Evolutionary conservation across 2,329 filamentous ascomycete species (phyloP), one percentile per base, ranked within the genome.

Genomic region (Zymoseptoria crescenta): DNA sequence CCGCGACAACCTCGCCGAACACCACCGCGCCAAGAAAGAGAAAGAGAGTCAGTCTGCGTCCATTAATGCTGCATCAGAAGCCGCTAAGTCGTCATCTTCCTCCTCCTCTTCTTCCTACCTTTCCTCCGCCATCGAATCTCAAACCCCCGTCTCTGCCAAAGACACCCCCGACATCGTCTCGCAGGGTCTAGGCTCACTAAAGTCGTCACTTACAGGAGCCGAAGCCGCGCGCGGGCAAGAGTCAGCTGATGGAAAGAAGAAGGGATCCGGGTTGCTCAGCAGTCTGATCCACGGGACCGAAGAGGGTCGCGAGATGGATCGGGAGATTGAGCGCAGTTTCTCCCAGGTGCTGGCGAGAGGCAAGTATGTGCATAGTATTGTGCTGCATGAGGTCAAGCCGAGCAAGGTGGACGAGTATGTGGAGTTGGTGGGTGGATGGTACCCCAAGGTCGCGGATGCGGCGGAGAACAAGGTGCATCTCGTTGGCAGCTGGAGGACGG

Each of bases 291-390:
- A 99, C 76, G 94, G 94, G 70, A 99, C 94, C 13, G 91, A 94
- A 71, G 93, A 97, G 76, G 94, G 92, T 30, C 86, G 92, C 62
- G 89, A 96, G 77, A 84, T 96, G 73, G 94, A 99, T 71, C 88
- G 89, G 64, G 93, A 97, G 77, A 93, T 99, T 71, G 91, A 97
- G 78, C 87, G 92, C 59, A 95, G 89, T 73, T 99, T 97, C 78
- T 95, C 89, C 55, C 92, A 96, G 75, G 89, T 97, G 51, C 80
- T 99, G 52, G 94, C 94, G 24, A 84, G 94, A 65, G 94, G 94
- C 72, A 99, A 99, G 79, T 99, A 99, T 71, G 92, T 99, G 57
- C 94, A 99, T 76, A 95, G 91, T 52, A 96, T 99, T 74, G 91
- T 96, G 60, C 91, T 96, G 72, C 94, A 99, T 79, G 85, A 95